Base-by-base conservation (phyloP, 208 protist species). In the Ichthyophonus hoferi region DNA sequence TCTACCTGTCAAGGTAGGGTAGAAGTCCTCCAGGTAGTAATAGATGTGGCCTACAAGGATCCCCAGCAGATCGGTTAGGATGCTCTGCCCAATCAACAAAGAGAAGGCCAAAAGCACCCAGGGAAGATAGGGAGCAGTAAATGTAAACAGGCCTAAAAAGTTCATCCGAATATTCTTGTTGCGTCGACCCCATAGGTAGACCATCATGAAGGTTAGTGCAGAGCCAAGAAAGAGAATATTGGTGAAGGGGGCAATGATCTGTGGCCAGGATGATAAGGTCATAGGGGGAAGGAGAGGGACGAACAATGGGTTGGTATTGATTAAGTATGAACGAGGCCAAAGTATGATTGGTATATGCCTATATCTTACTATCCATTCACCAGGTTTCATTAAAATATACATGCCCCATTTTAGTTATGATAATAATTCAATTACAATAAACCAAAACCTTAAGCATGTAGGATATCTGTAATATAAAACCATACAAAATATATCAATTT, bases 11-110 rank as follows among this genome's bases (percentile, higher is more conserved):
- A 87, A 12, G 31, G 33, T 42, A 1, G 95, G 94, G 78, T 94
- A 95, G 7, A 95, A 90, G 90, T 96, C 94, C 81, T 96, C 94
- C 1, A 96, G 86, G 76, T 95, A 96, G 86, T 96, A 97, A 91
- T 97, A 97, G 2, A 95, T 39, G 86, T 97, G 95, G 1, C 95
- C 95, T 1, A 94, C 94, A 58, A 50, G 79, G 2, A 96, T 96
- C 77, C 95, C 95, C 41, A 90, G 35, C 2, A 90, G 88, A 77
- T 90, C 88, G 1, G 34, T 79, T 7, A 86, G 24, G 31, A 42
- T 33, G n/a, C 35, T 41, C 12, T 90, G 77, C 12, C 92, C 92
- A 1, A 94, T 83, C 31, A 93, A 34, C 79, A 89, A 7, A 1
- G 42, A 24, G 37, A 87, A 40, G 50, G 76, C 89, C 2, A 95